A percentile compares a stretch with the other conserved stretches of the same genome.
Conservation (phyloP, 2,329 filamentous ascomycete genomes). For the Pseudogymnoascus sp. region DNA sequence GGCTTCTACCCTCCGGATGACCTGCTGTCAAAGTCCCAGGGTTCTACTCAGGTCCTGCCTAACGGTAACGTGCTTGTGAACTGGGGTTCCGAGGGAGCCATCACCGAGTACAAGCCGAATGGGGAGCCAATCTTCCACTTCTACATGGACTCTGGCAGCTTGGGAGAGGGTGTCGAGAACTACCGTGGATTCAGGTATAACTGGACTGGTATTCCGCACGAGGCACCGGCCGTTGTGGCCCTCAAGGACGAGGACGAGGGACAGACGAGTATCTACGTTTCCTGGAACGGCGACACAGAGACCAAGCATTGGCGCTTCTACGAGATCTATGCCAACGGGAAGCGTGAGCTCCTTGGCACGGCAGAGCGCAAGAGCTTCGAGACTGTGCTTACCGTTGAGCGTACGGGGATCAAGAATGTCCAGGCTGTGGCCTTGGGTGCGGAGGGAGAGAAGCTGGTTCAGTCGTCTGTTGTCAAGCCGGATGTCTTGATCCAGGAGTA, state of each 20-base stretch:
- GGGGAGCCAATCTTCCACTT: constrained; percentile 33
- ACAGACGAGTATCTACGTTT: constrained; percentile 39
- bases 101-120: constrained; percentile 24
- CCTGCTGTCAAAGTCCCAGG: constrained; percentile 21
- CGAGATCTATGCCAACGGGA: constrained; percentile 28
- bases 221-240: constrained; percentile 32
- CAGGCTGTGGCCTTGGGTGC: constrained; percentile 15
- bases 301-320: constrained; percentile 42
- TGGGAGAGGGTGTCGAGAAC: constrained; percentile 28
- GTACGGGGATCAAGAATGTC: constrained; percentile 4
- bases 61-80: constrained; percentile 22
- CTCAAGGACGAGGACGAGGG: constrained; percentile 25
- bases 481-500: constrained; percentile 14
- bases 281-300: constrained; percentile 46
- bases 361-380: constrained; percentile 37
- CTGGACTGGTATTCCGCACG: constrained; percentile 32
- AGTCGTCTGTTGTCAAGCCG: constrained; percentile 11
- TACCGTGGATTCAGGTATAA: constrained; percentile 34
- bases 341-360: constrained; percentile 33
- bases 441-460: constrained; percentile 11
- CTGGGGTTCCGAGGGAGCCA: constrained; percentile 20
- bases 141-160: constrained; percentile 30
- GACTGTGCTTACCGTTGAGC: constrained; percentile 22
- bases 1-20: constrained; percentile 19
- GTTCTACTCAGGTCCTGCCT: constrained; percentile 20